Evolutionary conservation across 2,329 filamentous ascomycete genomes (phyloP).

Genomic region (Aspergillus terreus): DNA sequence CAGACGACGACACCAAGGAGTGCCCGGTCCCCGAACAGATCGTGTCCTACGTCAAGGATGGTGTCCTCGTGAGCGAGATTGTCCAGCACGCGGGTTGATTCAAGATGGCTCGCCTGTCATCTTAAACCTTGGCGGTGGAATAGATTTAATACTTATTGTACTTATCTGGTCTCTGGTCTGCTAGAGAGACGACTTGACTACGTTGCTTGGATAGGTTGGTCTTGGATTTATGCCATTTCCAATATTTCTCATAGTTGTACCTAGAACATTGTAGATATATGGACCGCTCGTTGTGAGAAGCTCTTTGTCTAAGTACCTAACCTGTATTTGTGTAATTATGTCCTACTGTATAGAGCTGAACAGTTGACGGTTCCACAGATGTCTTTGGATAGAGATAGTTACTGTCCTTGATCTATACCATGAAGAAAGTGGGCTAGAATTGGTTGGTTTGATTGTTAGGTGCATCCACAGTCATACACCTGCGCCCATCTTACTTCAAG

Average conservation of each 20-base stretch:
- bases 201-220: background rate
- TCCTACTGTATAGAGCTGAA: background rate
- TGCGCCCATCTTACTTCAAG: background rate
- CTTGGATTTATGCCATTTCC: background rate
- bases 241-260: background rate
- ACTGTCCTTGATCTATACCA: background rate
- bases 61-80: slow-evolving; percentile 83
- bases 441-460: background rate
- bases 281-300: background rate
- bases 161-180: background rate
- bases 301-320: no score
- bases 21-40: slow-evolving; percentile 86
- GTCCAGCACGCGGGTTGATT: slow-evolving; percentile 84
- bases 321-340: no score
- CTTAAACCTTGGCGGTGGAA: background rate
- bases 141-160: background rate
- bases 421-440: background rate
- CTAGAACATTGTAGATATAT: background rate
- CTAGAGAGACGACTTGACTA: background rate
- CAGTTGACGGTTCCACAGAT: background rate
- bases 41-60: slow-evolving; percentile 72
- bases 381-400: no score
- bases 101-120: background rate
- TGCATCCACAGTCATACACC: no score
- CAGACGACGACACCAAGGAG: slow-evolving; percentile 79